phyloP scores from a whole-genome alignment of 768 basidiomycete genomes.

The Trichaptum fuscoviolaceum region DNA sequence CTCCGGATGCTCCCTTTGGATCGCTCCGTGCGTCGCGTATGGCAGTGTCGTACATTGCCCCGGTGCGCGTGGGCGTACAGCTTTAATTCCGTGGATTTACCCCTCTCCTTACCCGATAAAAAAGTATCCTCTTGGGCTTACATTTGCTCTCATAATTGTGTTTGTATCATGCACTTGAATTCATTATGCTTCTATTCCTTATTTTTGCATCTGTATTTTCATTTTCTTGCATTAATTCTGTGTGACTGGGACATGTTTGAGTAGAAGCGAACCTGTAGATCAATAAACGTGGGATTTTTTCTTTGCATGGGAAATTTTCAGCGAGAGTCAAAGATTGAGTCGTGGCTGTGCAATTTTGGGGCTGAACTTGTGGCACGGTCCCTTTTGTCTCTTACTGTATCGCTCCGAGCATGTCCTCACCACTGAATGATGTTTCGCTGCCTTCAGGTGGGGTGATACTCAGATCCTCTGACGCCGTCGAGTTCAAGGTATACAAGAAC shows the following conservation, averaged over 20 bases:
- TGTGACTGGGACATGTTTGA: background rate
- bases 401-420: background rate
- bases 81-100: background rate
- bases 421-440: background rate
- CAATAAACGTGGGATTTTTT: background rate
- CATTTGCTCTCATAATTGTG: background rate
- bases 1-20: background rate
- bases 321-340: background rate
- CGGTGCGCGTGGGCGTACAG: background rate
- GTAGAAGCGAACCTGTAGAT: background rate
- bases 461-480: conserved; percentile 45
- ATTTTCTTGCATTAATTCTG: background rate
- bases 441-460: conserved; percentile 39
- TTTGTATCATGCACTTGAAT: background rate
- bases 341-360: background rate
- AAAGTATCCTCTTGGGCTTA: conserved; percentile 1
- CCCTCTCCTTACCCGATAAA: background rate
- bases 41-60: background rate
- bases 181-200: background rate
- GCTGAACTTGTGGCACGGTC: background rate
- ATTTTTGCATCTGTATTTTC: background rate
- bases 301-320: background rate
- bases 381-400: background rate
- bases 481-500: conserved; percentile 50
- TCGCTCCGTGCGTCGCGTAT: background rate